Base-by-base conservation (phyloP, 2,329 filamentous ascomycete genomes). In the Lecanosticta acicola region DNA sequence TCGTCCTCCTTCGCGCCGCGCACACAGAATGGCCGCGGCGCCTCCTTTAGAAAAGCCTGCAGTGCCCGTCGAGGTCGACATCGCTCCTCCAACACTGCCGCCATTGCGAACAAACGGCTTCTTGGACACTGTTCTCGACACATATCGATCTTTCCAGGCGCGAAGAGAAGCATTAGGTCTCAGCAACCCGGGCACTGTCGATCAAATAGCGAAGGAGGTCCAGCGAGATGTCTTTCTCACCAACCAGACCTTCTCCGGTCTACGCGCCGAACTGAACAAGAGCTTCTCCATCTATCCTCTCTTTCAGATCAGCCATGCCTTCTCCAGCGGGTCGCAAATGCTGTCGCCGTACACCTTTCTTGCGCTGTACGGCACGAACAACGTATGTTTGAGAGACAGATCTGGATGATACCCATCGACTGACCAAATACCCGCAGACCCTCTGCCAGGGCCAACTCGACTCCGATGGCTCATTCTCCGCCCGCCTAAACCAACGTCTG, bases 251-350 rank as follows among this genome's bases (percentile, higher is more conserved):
- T 97, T 98, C 76, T 86, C 87, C 36, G 93, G 93, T 63, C 79
- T 98, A 68, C 87, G 91, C 66, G 94, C 91, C 68, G 93, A 98
- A 71, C 76, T 97, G 67, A 96, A 89, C 67, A 97, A 96, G 78
- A 83, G 88, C 66, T 94, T 97, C 73, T 93, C 89, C 78, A 81
- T 94, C 68, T 81, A 83, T 47, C 93, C 93, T 48, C 75, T 97
- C 58, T 98, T 98, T 78, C 91, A 97, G 72, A 86, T 96, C 60
- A 96, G 91, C 56, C 93, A 98, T 74, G 87, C 93, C 60, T 93
- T 98, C 69, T 85, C 91, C 45, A 87, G 96, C 80, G 91, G 93
- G 60, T 80, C 79, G 35, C 88, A 95, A 71, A 83, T 85, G 58
- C 77, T 94, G 68, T 90, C 90, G 67, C 93, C 93, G 32, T 98